Base-by-base conservation (phyloP, 192 early-diverging fungal species). In the Umbelopsis vinacea region DNA sequence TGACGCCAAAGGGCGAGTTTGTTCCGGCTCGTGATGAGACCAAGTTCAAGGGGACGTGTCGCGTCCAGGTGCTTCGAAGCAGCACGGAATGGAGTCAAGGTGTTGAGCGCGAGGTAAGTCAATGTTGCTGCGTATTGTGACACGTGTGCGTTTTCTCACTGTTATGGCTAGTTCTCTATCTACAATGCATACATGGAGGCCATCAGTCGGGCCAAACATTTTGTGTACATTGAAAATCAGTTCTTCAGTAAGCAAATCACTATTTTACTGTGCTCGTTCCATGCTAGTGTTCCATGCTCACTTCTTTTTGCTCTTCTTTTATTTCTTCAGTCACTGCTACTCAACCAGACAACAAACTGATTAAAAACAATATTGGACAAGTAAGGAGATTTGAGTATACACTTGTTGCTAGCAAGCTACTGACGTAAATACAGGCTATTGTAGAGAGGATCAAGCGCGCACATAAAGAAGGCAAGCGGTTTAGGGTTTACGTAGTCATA, bases 181-280 rank as follows among this genome's bases (percentile, higher is more conserved):
- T 87, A 91, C 66, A 92, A 87, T 35, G 95, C 95, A 9, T 97
- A 97, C 74, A 76, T 91, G 76, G 81, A 89, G 48, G 82, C 85
- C 60, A 97, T 97, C 78, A 74, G 73, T 23, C 76, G 86, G 37
- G 90, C 95, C 19, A 84, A 93, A 73, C 94, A 97, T 72, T 95
- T 93, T 80, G 86, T 97, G n/a, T 97, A 97, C 79, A 95, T 97
- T 68, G 95, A 97, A 76, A 95, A 97, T 76, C 95, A 97, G 77
- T 97, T 97, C 79, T 97, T 97, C 75, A 89, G 87, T 88, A 82
- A 78, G 80, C n/a, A 19, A 48, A 4, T n/a, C 15, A 12, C 5
- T n/a, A 48, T 48, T 4, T 4, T 48, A 10, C 4, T 12, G 11
- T 19, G 19, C n/a, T 6, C 7, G 1, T 1, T 50, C 48, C 37